Evolutionary conservation across 2,329 filamentous ascomycete species (phyloP), one percentile per base, ranked within the genome.

Genomic region (Lomentospora prolificans): DNA sequence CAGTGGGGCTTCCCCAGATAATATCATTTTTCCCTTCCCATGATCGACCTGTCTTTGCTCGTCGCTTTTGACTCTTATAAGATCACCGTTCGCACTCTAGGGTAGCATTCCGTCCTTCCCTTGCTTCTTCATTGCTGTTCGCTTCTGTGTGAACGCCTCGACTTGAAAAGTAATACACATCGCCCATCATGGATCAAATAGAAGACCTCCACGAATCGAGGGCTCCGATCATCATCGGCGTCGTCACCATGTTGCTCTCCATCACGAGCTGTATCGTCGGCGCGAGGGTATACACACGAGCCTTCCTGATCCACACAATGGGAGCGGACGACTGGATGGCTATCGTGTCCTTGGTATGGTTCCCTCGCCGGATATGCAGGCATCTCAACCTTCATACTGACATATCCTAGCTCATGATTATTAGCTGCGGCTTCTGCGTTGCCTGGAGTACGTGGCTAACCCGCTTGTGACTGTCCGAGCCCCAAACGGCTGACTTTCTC

Each of bases 281-380:
- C 8, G 52, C 52, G 6, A 41, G 52, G 28, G 36, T 54, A 17
- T 54, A 54, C 36, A 54, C 52, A 3, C 36, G 52, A n/a, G 52
- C 52, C 4, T 22, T 44, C 14, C 31, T 54, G 4, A 54, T 54
- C 33, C 33, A 30, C 22, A 54, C 19, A 4, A 55, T 65, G 19
- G 65, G 65, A 9, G 48, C 60, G 6, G 64, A 67, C 48, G 65
- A 66, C 39, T 58, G 55, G 24, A 58, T 62, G 22, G 63, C 64
- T 2, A 60, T 65, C 12, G 22, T 57, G 10, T 61, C 62, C 4
- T 30, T 65, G 53, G 64, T 67, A 46, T 33, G 30, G 30, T 7
- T 12, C 30, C 30, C 30, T 6, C 30, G 6, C 30, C 30, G 30
- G 7, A 6, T 33, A 33, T 7, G 12, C 30, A 33, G 30, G n/a